phyloP scores from a whole-genome alignment of 164 flowering plant species.

The Piper longum region DNA sequence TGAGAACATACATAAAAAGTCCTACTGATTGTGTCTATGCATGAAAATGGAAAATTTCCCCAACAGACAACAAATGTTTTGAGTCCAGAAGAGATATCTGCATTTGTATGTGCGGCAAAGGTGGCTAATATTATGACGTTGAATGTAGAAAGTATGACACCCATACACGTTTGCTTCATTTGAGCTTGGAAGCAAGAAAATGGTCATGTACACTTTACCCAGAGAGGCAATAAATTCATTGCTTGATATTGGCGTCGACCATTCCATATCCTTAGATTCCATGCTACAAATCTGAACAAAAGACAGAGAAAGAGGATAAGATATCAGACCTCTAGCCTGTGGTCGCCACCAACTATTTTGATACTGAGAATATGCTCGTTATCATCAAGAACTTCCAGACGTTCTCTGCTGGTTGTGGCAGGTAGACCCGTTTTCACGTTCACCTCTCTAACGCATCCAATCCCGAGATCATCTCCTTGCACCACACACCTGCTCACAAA shows the following conservation, averaged over 20 bases:
- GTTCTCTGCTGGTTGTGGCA: conserved; percentile 80
- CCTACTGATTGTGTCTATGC: too few relatives aligned
- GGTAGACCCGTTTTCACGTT: conserved; percentile 87
- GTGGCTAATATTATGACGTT: too few relatives aligned
- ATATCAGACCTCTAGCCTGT: conserved; percentile 55
- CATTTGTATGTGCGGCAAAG: too few relatives aligned
- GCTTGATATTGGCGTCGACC: neutral
- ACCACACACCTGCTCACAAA: conserved; percentile 65
- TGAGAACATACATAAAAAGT: too few relatives aligned
- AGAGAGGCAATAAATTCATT: too few relatives aligned
- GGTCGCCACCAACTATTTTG: conserved; percentile 78
- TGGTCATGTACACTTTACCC: too few relatives aligned
- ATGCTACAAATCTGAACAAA: neutral
- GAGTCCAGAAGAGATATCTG: too few relatives aligned
- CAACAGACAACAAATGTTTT: too few relatives aligned
- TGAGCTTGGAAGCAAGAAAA: too few relatives aligned
- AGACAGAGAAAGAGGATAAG: neutral
- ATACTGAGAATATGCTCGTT: conserved; percentile 65
- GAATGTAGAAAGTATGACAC: too few relatives aligned
- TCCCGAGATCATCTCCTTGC: conserved; percentile 49
- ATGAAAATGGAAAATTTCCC: too few relatives aligned
- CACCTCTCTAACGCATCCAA: conserved; percentile 78
- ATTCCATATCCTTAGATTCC: neutral
- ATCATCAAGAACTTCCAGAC: conserved; percentile 73
- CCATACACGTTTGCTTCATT: too few relatives aligned